Evolutionary conservation across 768 basidiomycete species (phyloP).

Genomic region (Psilocybe cubensis): DNA sequence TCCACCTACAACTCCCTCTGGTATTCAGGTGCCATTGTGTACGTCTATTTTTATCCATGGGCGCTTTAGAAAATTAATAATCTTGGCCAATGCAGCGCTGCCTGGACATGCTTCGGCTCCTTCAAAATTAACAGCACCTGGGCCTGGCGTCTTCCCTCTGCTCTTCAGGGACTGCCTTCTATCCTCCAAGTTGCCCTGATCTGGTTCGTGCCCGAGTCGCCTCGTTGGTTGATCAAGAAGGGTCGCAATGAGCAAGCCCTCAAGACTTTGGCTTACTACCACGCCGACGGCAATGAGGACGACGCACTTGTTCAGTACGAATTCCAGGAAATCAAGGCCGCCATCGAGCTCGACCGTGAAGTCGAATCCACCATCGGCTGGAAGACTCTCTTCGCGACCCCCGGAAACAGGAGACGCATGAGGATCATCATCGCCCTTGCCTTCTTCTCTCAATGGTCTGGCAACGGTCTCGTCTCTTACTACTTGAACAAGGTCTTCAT

Average conservation of each 20-base stretch:
- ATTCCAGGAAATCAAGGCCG: constrained; percentile 80
- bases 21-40: constrained; percentile 85
- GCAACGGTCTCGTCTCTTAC: constrained; percentile 83
- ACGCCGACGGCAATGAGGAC: constrained; percentile 71
- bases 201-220: constrained; percentile 79
- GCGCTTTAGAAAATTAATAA: background rate
- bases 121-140: constrained; percentile 69
- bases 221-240: constrained; percentile 81
- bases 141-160: constrained; percentile 85
- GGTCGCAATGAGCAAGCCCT: constrained; percentile 74
- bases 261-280: constrained; percentile 77
- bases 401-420: constrained; percentile 79
- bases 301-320: constrained; percentile 76
- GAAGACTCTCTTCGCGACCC: constrained; percentile 65
- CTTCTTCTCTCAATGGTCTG: constrained; percentile 88
- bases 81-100: constrained; percentile 47
- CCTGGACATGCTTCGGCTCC: constrained; percentile 87
- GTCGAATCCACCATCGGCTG: constrained; percentile 66
- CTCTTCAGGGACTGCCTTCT: constrained; percentile 73
- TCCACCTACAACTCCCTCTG: constrained; percentile 84
- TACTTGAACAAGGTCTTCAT: constrained; percentile 78
- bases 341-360: constrained; percentile 68
- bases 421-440: constrained; percentile 76
- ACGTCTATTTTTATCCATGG: constrained; percentile 26
- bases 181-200: constrained; percentile 67